Percentiles rank a stretch among this genome's conserved stretches.
These are phyloP conservation scores for Rickenella mellea DNA, from an alignment of 768 basidiomycete genomes.

Conservation along the genomic window DNA sequence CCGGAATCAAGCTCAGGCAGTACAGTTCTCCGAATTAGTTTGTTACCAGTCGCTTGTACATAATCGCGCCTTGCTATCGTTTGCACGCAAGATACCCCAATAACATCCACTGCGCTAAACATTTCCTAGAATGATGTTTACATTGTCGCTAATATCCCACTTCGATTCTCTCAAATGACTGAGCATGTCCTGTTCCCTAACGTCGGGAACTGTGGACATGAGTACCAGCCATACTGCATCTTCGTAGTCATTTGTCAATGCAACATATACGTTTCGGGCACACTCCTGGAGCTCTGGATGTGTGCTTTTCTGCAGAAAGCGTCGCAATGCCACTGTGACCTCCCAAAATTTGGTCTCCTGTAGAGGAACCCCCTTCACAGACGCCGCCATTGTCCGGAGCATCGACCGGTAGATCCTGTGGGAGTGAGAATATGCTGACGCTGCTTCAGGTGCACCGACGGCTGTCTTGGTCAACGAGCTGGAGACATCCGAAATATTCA, in stretches of 20 bases:
- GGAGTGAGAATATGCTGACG: conserved; percentile 70
- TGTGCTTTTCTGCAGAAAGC: conserved; percentile 58
- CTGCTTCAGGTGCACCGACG: conserved; percentile 27
- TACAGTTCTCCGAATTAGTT: too few species aligned
- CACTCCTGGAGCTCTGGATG: conserved; percentile 67
- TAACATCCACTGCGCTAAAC: conserved; percentile 9
- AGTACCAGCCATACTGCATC: conserved; percentile 85
- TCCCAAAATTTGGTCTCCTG: conserved; percentile 76
- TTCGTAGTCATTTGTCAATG: conserved; percentile 50
- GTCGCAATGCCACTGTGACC: conserved; percentile 61
- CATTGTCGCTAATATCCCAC: conserved; percentile 53
- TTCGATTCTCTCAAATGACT: conserved; percentile 31
- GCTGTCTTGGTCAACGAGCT: conserved; percentile 56
- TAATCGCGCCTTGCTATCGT: conserved; percentile 62
- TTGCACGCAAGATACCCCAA: conserved; percentile 47
- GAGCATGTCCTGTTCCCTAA: neutral
- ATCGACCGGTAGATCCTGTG: conserved; percentile 76
- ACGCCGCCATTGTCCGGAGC: conserved; percentile 61
- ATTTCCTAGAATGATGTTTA: conserved; percentile 15
- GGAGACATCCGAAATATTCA: conserved; percentile 53
- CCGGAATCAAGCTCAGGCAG: conserved; percentile 72
- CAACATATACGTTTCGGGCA: conserved; percentile 57
- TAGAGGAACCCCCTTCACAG: conserved; percentile 52
- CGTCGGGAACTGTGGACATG: conserved; percentile 39
- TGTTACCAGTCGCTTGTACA: too few species aligned